Evolutionary conservation across 306 rosid species (phyloP).

Genomic region (Styphnolobium japonicum): DNA sequence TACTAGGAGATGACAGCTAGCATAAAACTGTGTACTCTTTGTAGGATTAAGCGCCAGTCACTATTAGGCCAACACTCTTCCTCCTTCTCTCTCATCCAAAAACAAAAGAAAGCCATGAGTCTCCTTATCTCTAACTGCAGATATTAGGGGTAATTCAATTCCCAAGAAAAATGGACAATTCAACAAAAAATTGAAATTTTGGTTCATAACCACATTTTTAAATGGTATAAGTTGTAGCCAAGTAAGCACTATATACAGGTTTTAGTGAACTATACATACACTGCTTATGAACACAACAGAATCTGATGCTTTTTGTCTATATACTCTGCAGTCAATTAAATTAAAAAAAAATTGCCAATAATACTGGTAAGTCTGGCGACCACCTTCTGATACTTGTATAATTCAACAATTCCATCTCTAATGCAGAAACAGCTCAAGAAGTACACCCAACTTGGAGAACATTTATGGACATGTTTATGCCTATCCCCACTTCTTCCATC

Average conservation of each 20-base stretch:
- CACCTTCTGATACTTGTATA: neutral
- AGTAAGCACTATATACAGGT: neutral
- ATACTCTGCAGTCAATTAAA: neutral
- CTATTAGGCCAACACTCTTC: neutral
- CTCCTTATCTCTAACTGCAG: neutral
- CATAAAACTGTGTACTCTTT: neutral
- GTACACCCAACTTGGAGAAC: neutral
- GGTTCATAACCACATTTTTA: neutral
- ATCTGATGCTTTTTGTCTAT: neutral
- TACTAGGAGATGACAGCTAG: neutral
- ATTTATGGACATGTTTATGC: neutral
- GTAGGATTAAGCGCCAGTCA: neutral
- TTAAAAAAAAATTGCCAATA: neutral
- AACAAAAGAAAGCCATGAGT: neutral
- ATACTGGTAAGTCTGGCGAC: neutral
- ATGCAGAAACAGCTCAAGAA: neutral
- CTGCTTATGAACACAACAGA: neutral
- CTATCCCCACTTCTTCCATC: neutral
- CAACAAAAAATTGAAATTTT: neutral
- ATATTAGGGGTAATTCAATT: neutral
- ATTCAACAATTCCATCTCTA: conserved; percentile 5
- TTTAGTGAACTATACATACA: neutral
- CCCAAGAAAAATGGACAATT: neutral
- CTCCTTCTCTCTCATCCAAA: neutral
- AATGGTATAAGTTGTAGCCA: neutral